Base-by-base conservation (phyloP, 495 filamentous ascomycete species). In the Sphaerosporella brunnea region DNA sequence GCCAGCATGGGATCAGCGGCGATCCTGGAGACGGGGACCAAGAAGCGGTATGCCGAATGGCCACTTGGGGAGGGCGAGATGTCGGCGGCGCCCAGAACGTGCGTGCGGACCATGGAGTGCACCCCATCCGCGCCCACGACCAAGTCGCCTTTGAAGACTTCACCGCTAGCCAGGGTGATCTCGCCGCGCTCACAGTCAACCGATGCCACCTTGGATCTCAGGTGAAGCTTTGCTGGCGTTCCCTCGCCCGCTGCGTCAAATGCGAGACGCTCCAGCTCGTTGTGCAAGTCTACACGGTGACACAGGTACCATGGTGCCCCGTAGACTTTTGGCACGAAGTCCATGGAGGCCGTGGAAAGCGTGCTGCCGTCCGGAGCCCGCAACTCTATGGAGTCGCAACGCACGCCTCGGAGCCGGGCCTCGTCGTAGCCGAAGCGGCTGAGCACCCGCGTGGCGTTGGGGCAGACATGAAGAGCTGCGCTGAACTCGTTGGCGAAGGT, bases 11-110 rank as follows among this genome's bases (percentile, higher is more conserved):
- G 64, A 48, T 77, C 70, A 21, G 63, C 63, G 3, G 63, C 54
- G 0, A 68, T 67, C 8, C 59, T 54, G 23, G 69, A 53, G 2
- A 66, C 63, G 2, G 64, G 58, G 1, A 79, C 63, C 2, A 77
- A 55, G 55, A 80, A 79, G n/a, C 76, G 67, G 59, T 75, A 80
- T 1, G 75, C 75, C 41, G 66, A 70, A 48, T 69, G 73, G 4
- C 75, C 73, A 4, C 68, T 69, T 48, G 67, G 60, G 36, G 66
- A 65, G 2, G 69, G 25, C 10, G 36, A 19, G 20, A n/a, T 25
- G 0, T 36, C 23, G 47, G 41, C 47, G 36, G 23, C 16, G 35
- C 1, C 8, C 2, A 15, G 19, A 1, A 36, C 19, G 13, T 23
- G 13, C 3, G 9, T 2, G 13, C 23, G 18, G 2, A 3, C 25